Evolutionary conservation across 768 basidiomycete species (phyloP), one percentile per base, ranked within the genome.

Genomic region (Mycena filopes): DNA sequence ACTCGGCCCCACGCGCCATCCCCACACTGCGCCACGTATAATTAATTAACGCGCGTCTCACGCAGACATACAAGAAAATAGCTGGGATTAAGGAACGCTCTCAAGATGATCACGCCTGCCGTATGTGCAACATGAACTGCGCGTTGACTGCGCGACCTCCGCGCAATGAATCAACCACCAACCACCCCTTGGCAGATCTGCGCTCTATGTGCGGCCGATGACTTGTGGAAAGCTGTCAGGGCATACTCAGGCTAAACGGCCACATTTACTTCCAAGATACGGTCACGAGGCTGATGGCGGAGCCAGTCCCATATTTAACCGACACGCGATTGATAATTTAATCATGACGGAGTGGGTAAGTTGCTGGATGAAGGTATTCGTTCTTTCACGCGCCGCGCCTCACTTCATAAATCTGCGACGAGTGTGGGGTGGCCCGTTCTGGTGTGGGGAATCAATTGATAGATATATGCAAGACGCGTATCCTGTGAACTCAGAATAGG

Each of bases 401-500:
- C 15, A 15, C 36, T 36, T 10, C 23, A 26, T 18, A 21, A 29
- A 31, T 28, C 20, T 57, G 45, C 10, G 33, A 57, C 55, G 55
- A 55, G 57, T 41, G 57, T 49, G 57, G 40, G 57, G 57, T 59
- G 3, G 47, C 57, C 47, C 9, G 23, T 59, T 49, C 23, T 7
- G 36, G 48, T 49, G 47, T 40, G 38, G 38, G 47, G 47, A 45
- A 56, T 46, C 54, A 55, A 36, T 29, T 41, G 38, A 45, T 43
- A 13, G 16, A 55, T 15, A 55, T 25, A n/a, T 33, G 20, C 2
- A 40, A 23, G 21, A 55, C 3, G 8, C 10, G 36, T 36, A 5
- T 33, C 31, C 31, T 36, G 10, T 36, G 10, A 36, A 36, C 26
- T 23, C 25, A 59, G 25, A 50, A 49, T 59, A 42, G 40, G 21